Base-by-base conservation (phyloP, 768 basidiomycete species). In the Podaxis pistillaris region DNA sequence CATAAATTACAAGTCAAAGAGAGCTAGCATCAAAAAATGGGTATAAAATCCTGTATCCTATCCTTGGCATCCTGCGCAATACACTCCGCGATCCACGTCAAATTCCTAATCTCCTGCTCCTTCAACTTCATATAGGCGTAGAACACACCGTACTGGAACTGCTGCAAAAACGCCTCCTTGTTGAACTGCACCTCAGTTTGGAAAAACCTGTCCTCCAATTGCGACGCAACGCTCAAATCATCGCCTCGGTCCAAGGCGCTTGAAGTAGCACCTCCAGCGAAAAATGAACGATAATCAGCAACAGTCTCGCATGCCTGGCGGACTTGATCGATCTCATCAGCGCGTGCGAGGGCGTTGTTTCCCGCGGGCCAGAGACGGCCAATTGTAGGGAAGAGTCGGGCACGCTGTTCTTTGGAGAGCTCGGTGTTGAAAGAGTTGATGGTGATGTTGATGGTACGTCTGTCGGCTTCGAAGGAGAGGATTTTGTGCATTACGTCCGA, bases 351-450 rank as follows among this genome's bases (percentile, higher is more conserved):
- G 52, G 86, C 85, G 70, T 96, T 96, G 77, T 98, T 98, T 56
- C 97, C 97, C 69, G 90, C 94, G 1, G 96, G 97, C 81, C 88
- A 98, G 55, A 99, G 83, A 59, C 91, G 86, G 17, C 97, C 97
- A 64, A 98, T 92, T 15, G 90, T 82, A 4, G 97, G 97, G 83
- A 96, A 98, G 41, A 99, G 86, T 69, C 88, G 88, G 13, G 95
- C 94, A 38, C 97, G 91, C 68, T 93, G 90, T 71, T 99, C 97
- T 75, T 99, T 99, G 44, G 90, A 82, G 63, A 99, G 84, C 69
- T 94, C 94, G 3, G 97, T 98, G 63, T 90, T 90, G 78, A 98
- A 96, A 12, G 97, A 98, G 81, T 99, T 99, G 81, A 99, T 93
- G 37, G 97, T 97, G 76, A 99, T 98, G 80, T 98, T 99, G 74